These are phyloP conservation scores for Angomonas deanei DNA, from an alignment of 208 protist genomes.

Conservation along the genomic window DNA sequence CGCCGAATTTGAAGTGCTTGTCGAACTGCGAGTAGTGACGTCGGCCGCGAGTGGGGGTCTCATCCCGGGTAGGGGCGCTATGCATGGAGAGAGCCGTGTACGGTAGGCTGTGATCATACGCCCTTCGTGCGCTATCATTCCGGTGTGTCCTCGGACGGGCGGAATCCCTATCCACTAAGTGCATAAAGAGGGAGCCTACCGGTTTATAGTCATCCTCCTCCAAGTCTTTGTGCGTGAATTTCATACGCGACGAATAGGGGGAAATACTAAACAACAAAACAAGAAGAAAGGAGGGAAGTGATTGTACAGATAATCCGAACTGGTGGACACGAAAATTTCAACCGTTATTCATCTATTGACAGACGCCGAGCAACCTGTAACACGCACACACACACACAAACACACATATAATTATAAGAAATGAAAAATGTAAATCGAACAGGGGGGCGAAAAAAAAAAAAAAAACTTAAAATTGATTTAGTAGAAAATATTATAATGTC, in stretches of 20 bases:
- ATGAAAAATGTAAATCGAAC: no score
- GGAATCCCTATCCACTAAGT: constrained; percentile 46
- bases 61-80: constrained; percentile 6
- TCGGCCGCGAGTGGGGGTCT: constrained; percentile 19
- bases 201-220: constrained; percentile 44
- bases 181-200: constrained; percentile 64
- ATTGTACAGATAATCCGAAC: background rate
- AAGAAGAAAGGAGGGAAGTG: background rate
- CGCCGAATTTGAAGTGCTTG: constrained; percentile 12
- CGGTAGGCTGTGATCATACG: constrained; percentile 47
- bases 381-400: no score
- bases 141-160: constrained; percentile 20
- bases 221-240: constrained; percentile 44
- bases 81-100: constrained; percentile 58
- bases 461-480: background rate
- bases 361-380: no score
- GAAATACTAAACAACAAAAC: background rate
- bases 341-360: no score
- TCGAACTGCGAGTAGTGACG: constrained; percentile 23
- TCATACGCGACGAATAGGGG: constrained; percentile 4
- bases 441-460: background rate
- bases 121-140: constrained; percentile 12
- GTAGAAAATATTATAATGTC: no score
- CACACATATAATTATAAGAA: no score
- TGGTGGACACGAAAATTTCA: no score